These are phyloP conservation scores for Rhynchospora pubera DNA, from an alignment of 176 grass and related monocot genomes.

Conservation along the genomic window DNA sequence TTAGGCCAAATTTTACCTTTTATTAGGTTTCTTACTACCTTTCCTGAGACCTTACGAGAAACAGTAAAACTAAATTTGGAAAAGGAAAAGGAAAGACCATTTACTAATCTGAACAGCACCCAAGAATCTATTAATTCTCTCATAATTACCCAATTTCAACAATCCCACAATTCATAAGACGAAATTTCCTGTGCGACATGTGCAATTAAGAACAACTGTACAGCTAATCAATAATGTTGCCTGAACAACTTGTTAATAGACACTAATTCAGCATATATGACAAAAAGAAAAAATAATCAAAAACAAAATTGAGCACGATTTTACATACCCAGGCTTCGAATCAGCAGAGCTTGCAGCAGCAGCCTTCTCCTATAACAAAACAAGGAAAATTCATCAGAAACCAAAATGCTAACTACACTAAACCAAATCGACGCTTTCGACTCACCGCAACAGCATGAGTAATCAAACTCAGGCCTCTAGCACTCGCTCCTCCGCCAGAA, in stretches of 20 bases:
- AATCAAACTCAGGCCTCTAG: conserved; percentile 18
- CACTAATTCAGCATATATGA: neutral
- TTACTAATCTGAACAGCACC: neutral
- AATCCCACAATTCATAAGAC: neutral
- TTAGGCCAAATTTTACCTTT: neutral
- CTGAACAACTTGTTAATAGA: neutral
- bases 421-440: neutral
- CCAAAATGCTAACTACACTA: neutral
- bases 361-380: conserved; percentile 11
- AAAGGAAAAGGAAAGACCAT: neutral
- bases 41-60: neutral
- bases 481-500: neutral
- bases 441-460: conserved; percentile 38
- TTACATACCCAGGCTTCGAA: conserved; percentile 21
- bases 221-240: neutral
- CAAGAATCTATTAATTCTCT: neutral
- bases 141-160: neutral
- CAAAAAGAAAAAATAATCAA: neutral
- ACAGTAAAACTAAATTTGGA: neutral
- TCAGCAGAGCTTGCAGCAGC: neutral
- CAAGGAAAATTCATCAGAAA: neutral
- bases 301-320: neutral
- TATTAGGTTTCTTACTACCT: neutral
- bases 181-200: neutral
- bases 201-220: neutral